A percentile compares a stretch with the other conserved stretches of the same genome.
Conservation (phyloP, 257 asterid species). For the Solanum arcanum region DNA sequence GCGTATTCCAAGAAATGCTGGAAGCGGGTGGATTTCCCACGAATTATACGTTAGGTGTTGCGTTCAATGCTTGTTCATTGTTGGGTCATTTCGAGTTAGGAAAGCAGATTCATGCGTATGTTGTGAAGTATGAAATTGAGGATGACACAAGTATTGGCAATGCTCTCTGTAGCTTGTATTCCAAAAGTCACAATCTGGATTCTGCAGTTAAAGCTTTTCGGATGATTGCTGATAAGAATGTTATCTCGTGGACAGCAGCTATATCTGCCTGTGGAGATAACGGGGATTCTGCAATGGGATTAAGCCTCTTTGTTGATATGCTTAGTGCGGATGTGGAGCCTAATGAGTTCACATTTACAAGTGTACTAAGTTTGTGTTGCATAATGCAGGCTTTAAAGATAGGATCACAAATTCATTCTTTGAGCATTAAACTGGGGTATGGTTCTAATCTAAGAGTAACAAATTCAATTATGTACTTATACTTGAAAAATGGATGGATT, state of each 20-base stretch:
- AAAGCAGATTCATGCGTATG: constrained; percentile 72
- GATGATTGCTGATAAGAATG: constrained; percentile 54
- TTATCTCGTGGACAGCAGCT: constrained; percentile 77
- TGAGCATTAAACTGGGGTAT: constrained; percentile 54
- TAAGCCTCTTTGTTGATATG: constrained; percentile 57
- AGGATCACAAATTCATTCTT: constrained; percentile 73
- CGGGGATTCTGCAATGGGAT: constrained; percentile 58
- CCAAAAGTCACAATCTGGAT: constrained; percentile 42
- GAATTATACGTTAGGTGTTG: constrained; percentile 50
- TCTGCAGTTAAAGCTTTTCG: constrained; percentile 50
- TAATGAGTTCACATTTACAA: constrained; percentile 66
- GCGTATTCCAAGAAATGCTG: constrained; percentile 62
- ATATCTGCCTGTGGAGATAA: constrained; percentile 73
- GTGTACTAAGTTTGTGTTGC: constrained; percentile 64
- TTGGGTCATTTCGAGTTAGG: constrained; percentile 42
- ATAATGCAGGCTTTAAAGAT: constrained; percentile 38
- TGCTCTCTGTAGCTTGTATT: constrained; percentile 71
- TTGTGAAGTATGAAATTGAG: constrained; percentile 43
- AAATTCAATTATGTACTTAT: constrained; percentile 73
- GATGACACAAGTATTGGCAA: constrained; percentile 59
- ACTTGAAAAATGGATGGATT: constrained; percentile 56
- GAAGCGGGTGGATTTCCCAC: constrained; percentile 58
- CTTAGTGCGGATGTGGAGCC: constrained; percentile 50
- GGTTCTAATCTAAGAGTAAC: constrained; percentile 34
- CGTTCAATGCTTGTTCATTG: constrained; percentile 59